These are phyloP conservation scores for Byssoonygena ceratinophila DNA, from an alignment of 2,329 filamentous ascomycete genomes.

Conservation along the genomic window DNA sequence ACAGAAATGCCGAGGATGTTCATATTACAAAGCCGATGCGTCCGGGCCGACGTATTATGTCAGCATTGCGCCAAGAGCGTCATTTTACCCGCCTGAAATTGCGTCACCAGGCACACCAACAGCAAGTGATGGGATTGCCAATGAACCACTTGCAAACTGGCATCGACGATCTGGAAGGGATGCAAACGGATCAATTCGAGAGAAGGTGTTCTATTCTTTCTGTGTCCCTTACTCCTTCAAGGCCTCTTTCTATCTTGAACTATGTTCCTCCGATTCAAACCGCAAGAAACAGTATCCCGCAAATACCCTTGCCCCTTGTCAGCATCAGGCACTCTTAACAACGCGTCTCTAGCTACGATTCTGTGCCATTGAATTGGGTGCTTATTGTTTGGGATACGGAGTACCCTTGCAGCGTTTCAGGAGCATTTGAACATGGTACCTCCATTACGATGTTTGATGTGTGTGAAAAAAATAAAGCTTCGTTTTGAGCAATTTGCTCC, in stretches of 20 bases:
- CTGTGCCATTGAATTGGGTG: not conserved
- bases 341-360: not conserved
- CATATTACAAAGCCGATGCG: not conserved
- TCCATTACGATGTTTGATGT: not conserved
- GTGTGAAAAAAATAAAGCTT: not conserved
- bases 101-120: not conserved
- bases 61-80: not conserved
- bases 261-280: slow-evolving; percentile 7
- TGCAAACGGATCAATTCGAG: not conserved
- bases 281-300: not conserved
- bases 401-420: not conserved
- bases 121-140: no score
- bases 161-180: no score
- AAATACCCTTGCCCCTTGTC: slow-evolving; percentile 7
- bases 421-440: not conserved
- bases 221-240: no score
- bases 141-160: no score
- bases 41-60: slow-evolving; percentile 3
- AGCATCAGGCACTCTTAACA: not conserved
- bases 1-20: slow-evolving; percentile 5
- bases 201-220: no score
- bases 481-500: not conserved
- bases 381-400: not conserved
- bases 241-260: not conserved
- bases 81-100: slow-evolving; percentile 1